Percentiles rank a stretch among this genome's conserved stretches.
Evolutionary conservation across 495 filamentous ascomycete genomes (phyloP).

Genomic region (Aspergillus bridgeri): DNA sequence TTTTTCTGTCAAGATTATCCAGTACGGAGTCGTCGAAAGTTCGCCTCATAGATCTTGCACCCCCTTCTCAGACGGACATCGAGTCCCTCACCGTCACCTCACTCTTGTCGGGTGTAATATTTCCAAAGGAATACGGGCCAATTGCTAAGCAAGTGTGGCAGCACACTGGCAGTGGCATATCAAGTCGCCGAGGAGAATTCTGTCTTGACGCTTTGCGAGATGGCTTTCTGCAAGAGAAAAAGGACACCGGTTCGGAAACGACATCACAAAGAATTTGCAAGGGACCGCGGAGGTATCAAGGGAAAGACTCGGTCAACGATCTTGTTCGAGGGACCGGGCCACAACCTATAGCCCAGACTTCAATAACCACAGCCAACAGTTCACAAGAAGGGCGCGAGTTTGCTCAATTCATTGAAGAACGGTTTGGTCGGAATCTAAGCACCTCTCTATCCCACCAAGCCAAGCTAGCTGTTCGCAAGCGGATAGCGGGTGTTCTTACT

Average conservation of each 20-base stretch:
- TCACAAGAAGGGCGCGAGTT: conserved; percentile 60
- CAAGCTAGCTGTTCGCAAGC: conserved; percentile 76
- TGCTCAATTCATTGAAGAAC: conserved; percentile 83
- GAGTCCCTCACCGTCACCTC: conserved; percentile 37
- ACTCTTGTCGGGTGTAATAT: conserved; percentile 70
- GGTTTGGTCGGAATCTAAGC: conserved; percentile 89
- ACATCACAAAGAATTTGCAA: conserved; percentile 49
- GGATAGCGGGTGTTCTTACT: conserved; percentile 84
- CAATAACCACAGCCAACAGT: conserved; percentile 13
- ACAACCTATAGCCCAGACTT: conserved; percentile 3
- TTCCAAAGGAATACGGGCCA: conserved; percentile 57
- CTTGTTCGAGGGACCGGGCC: conserved; percentile 16
- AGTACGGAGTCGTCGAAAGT: conserved; percentile 46
- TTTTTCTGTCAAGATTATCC: conserved; percentile 59
- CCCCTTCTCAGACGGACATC: conserved; percentile 38
- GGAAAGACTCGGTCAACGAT: conserved; percentile 42
- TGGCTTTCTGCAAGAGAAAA: conserved; percentile 58
- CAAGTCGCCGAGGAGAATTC: conserved; percentile 87
- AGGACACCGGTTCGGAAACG: conserved; percentile 22
- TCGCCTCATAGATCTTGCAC: conserved; percentile 65
- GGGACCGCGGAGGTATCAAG: conserved; percentile 71
- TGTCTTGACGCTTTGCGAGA: conserved; percentile 72
- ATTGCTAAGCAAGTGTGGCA: conserved; percentile 93
- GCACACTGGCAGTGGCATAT: conserved; percentile 91
- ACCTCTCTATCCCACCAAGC: conserved; percentile 72